A percentile compares a stretch with the other conserved stretches of the same genome.
These are phyloP conservation scores for Neophaeococcomyces aloes DNA, from an alignment of 2,329 filamentous ascomycete species.

Conservation along the genomic window DNA sequence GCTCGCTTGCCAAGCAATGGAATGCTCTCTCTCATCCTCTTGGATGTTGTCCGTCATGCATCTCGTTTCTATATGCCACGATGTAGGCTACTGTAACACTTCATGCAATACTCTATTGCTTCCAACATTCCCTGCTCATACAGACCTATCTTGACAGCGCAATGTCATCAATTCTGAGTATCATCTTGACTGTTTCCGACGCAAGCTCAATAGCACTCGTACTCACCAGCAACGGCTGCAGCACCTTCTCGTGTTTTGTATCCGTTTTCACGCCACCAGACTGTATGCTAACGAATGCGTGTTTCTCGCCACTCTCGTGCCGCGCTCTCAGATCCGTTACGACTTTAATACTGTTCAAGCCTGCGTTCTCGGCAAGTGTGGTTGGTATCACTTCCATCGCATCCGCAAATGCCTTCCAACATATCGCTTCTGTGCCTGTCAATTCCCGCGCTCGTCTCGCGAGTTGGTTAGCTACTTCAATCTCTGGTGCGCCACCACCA, in stretches of 20 bases:
- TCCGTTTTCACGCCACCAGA: constrained; percentile 93
- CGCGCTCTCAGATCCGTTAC: constrained; percentile 90
- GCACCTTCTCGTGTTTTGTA: constrained; percentile 90
- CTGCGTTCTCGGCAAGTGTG: constrained; percentile 92
- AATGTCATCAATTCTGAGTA: constrained; percentile 59
- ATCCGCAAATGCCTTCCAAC: constrained; percentile 98
- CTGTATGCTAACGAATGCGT: constrained; percentile 96
- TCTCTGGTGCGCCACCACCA: constrained; percentile 90
- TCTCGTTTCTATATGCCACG: too few relatives aligned
- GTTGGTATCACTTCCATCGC: constrained; percentile 96
- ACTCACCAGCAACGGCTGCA: constrained; percentile 91
- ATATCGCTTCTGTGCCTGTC: constrained; percentile 88
- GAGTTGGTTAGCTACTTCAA: constrained; percentile 84
- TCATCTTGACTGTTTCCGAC: constrained; percentile 97
- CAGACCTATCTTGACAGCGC: constrained; percentile 43
- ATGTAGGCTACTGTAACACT: too few relatives aligned
- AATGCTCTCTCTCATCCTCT: too few relatives aligned
- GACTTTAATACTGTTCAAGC: constrained; percentile 96
- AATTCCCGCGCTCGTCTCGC: constrained; percentile 71
- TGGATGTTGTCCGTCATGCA: too few relatives aligned
- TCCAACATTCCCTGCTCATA: too few relatives aligned
- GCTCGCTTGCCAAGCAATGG: too few relatives aligned
- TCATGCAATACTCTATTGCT: too few relatives aligned
- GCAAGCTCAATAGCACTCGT: constrained; percentile 96
- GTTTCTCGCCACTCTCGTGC: constrained; percentile 89